phyloP scores from a whole-genome alignment of 768 basidiomycete genomes.

The Tylopilus balloui region DNA sequence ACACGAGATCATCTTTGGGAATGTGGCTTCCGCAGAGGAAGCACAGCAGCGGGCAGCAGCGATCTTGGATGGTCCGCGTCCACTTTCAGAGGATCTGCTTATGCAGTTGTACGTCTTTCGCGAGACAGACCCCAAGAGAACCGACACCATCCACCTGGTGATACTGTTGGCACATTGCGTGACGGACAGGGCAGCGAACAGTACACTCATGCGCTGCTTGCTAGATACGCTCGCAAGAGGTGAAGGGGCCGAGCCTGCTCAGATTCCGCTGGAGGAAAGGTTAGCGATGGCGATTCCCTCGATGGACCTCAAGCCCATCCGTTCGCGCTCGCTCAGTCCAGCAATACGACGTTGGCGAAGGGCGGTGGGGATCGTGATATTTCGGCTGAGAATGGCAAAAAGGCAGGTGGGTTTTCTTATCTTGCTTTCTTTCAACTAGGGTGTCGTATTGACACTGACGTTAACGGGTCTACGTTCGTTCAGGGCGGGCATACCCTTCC shows the following conservation, averaged over 20 bases:
- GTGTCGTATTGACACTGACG: background rate
- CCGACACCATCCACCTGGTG: slow-evolving; percentile 38
- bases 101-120: slow-evolving; percentile 41
- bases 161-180: slow-evolving; percentile 46
- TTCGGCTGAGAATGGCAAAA: slow-evolving; percentile 30
- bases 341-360: slow-evolving; percentile 42
- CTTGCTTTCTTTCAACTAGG: background rate
- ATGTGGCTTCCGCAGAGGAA: slow-evolving; percentile 34
- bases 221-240: slow-evolving; percentile 36
- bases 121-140: slow-evolving; percentile 30
- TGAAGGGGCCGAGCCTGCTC: background rate
- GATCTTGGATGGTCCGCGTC: slow-evolving; percentile 33
- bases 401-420: slow-evolving; percentile 31
- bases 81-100: slow-evolving; percentile 41
- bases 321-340: slow-evolving; percentile 24
- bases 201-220: slow-evolving; percentile 41
- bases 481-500: slow-evolving; percentile 60
- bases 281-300: slow-evolving; percentile 39
- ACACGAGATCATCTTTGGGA: slow-evolving; percentile 38
- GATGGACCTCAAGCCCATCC: slow-evolving; percentile 34
- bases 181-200: slow-evolving; percentile 45
- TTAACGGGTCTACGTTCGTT: too few species aligned
- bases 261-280: slow-evolving; percentile 33
- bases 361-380: slow-evolving; percentile 40
- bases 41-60: slow-evolving; percentile 27